Conservation (phyloP, 2,329 filamentous ascomycete genomes). For the Fusarium sacchari region DNA sequence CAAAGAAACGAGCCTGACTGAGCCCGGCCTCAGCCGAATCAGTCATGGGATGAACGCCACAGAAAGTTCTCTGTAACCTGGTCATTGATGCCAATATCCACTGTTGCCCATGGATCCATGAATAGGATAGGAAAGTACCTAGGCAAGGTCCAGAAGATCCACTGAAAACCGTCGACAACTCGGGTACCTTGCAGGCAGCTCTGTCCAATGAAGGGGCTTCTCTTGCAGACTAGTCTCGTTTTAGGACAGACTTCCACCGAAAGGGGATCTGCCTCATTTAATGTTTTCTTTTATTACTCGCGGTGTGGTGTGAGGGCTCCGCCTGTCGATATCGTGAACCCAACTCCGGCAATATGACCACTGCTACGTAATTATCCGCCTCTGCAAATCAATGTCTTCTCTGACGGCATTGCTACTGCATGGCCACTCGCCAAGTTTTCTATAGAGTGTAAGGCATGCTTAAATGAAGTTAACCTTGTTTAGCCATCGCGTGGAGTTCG, state of each 20-base stretch:
- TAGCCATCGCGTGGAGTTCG: constrained; percentile 2
- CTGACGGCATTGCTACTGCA: not conserved
- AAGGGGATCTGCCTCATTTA: constrained; percentile 43
- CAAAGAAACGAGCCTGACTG: constrained; percentile 19
- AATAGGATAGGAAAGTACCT: too few species aligned
- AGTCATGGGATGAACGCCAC: constrained; percentile 34
- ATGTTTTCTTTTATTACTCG: constrained; percentile 32
- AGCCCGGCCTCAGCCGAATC: constrained; percentile 18
- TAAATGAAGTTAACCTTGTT: constrained; percentile 2
- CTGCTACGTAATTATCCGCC: constrained; percentile 22
- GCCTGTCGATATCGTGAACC: constrained; percentile 35
- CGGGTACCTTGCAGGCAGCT: constrained; percentile 39
- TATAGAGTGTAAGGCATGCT: not conserved
- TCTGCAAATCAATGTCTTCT: constrained; percentile 22
- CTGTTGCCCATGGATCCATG: constrained; percentile 1
- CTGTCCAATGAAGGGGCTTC: constrained; percentile 22
- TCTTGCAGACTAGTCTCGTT: constrained; percentile 24
- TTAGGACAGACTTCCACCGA: constrained; percentile 25
- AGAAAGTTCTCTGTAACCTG: constrained; percentile 8
- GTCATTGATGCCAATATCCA: constrained; percentile 8
- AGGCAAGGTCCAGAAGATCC: constrained; percentile 16
- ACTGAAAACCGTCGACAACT: constrained; percentile 29
- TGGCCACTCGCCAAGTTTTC: not conserved
- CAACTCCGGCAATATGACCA: not conserved
- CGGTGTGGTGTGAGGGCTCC: constrained; percentile 23